Evolutionary conservation across 768 basidiomycete genomes (phyloP).

Genomic region (Mycena belliarum): DNA sequence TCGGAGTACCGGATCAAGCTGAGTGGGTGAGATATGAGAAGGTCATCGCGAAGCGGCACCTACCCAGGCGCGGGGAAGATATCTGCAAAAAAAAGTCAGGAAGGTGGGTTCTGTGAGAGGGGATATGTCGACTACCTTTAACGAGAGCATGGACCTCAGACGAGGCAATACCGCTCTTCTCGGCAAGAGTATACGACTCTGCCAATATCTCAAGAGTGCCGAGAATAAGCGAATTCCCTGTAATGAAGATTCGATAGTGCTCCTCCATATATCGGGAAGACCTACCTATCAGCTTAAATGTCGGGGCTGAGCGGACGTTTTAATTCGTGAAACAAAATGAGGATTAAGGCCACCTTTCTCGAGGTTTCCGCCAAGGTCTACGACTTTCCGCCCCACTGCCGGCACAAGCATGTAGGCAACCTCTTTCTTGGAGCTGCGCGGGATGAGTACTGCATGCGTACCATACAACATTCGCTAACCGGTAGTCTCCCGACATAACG

Average conservation of each 20-base stretch:
- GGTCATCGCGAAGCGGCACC: slow-evolving; percentile 16
- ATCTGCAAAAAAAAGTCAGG: slow-evolving; percentile 38
- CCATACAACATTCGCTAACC: slow-evolving; percentile 13
- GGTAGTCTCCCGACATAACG: slow-evolving; percentile 78
- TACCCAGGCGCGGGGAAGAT: slow-evolving; percentile 68
- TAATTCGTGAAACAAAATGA: background rate
- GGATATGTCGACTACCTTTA: slow-evolving; percentile 47
- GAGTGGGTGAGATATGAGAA: background rate
- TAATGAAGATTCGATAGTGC: too few species aligned
- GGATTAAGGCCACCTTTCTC: slow-evolving; percentile 60
- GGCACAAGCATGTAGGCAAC: slow-evolving; percentile 79
- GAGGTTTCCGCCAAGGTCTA: slow-evolving; percentile 83
- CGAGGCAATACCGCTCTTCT: slow-evolving; percentile 78
- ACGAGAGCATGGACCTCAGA: slow-evolving; percentile 56
- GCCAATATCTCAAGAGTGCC: slow-evolving; percentile 78
- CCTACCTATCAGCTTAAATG: slow-evolving; percentile 56
- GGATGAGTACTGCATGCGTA: background rate
- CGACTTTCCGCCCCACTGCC: slow-evolving; percentile 70
- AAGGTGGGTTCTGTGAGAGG: background rate
- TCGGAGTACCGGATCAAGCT: slow-evolving; percentile 61
- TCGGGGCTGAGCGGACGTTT: slow-evolving; percentile 47
- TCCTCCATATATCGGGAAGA: background rate
- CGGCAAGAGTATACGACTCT: slow-evolving; percentile 82
- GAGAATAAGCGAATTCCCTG: slow-evolving; percentile 70
- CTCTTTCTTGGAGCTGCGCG: slow-evolving; percentile 65